A percentile compares a stretch with the other conserved stretches of the same genome.
Evolutionary conservation across 768 basidiomycete species (phyloP).

Genomic region (Lactarius indigo): DNA sequence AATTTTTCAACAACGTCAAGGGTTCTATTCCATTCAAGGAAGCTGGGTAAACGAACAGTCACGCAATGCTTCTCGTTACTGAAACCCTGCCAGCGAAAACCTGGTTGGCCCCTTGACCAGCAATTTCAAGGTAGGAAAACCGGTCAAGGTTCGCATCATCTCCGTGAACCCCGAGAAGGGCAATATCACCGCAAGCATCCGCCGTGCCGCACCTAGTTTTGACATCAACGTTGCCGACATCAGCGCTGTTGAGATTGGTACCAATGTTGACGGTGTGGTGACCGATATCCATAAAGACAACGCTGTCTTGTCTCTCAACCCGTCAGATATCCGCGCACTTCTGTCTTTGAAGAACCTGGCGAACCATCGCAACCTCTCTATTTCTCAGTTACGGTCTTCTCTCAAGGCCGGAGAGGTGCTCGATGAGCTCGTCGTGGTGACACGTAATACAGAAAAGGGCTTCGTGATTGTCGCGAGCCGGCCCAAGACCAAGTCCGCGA

Average conservation of each 20-base stretch:
- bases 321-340: slow-evolving; percentile 68
- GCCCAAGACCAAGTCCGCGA: slow-evolving; percentile 52
- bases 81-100: slow-evolving; percentile 53
- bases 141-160: slow-evolving; percentile 79
- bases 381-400: slow-evolving; percentile 58
- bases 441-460: slow-evolving; percentile 79
- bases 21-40: slow-evolving; percentile 79
- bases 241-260: slow-evolving; percentile 72
- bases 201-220: slow-evolving; percentile 62
- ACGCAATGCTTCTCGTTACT: slow-evolving; percentile 3
- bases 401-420: slow-evolving; percentile 70
- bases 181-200: slow-evolving; percentile 81
- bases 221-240: slow-evolving; percentile 55
- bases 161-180: slow-evolving; percentile 52
- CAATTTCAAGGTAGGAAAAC: slow-evolving; percentile 74
- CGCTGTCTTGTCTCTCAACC: slow-evolving; percentile 66
- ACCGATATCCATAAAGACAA: slow-evolving; percentile 84
- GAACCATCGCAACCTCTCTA: slow-evolving; percentile 63
- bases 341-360: slow-evolving; percentile 88
- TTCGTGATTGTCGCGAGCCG: slow-evolving; percentile 81
- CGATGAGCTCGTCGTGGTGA: slow-evolving; percentile 81
- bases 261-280: slow-evolving; percentile 66
- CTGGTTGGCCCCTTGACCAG: slow-evolving; percentile 51
- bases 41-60: slow-evolving; percentile 55
- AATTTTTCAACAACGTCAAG: slow-evolving; percentile 87